phyloP scores from a whole-genome alignment of 768 basidiomycete genomes.

The Mycena kentingensis region DNA sequence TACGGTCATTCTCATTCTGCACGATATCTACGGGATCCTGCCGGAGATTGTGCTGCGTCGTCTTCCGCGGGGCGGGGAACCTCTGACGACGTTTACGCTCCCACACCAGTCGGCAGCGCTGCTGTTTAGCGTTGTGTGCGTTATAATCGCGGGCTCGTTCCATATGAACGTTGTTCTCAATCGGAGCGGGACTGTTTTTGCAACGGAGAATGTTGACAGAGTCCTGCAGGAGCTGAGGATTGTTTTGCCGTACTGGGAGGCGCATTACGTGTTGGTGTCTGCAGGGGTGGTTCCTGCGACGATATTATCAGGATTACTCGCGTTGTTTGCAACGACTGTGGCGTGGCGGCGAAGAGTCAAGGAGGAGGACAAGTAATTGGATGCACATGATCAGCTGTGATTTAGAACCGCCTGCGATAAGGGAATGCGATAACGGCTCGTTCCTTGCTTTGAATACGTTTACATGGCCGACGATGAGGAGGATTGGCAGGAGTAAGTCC shows the following conservation, averaged over 20 bases:
- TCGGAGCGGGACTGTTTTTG: conserved; percentile 8
- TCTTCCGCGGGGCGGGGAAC: conserved; percentile 2
- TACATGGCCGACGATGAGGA: conserved; percentile 24
- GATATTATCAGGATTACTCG: conserved; percentile 6
- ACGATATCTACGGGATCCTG: conserved; percentile 20
- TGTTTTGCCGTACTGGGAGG: conserved; percentile 12
- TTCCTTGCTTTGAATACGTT: conserved; percentile 1
- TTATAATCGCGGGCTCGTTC: conserved; percentile 7
- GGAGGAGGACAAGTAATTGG: conserved; percentile 1
- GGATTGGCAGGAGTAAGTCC: conserved; percentile 18
- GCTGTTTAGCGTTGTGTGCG: conserved; percentile 3
- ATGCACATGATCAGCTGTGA: not conserved
- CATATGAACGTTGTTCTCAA: conserved; percentile 18
- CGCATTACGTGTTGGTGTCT: conserved; percentile 13
- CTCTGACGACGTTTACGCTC: conserved; percentile 15
- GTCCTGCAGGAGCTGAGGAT: conserved; percentile 16
- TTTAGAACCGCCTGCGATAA: conserved; percentile 10
- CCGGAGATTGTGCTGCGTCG: conserved; percentile 17
- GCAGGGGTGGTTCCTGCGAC: conserved; percentile 7
- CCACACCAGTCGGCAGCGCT: conserved; percentile 12
- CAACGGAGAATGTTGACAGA: not conserved
- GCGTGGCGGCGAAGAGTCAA: conserved; percentile 14
- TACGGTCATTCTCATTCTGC: conserved; percentile 16
- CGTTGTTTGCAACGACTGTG: conserved; percentile 3
- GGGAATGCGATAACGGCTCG: conserved; percentile 13